Conservation (phyloP, 2,329 filamentous ascomycete species). For the Elsinoe ampelina region DNA sequence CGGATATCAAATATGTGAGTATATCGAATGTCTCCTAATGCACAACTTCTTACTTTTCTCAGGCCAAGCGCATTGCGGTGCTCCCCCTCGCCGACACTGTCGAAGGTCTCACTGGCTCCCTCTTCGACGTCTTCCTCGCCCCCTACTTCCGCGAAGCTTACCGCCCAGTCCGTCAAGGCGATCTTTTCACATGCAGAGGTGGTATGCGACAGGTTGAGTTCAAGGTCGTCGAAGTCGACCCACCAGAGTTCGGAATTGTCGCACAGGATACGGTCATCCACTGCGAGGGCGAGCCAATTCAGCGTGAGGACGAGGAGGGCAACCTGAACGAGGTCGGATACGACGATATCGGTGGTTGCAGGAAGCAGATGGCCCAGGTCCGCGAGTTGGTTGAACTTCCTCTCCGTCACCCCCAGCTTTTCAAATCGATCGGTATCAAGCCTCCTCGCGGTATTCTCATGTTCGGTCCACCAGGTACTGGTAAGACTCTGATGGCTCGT, state of each 20-base stretch:
- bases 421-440: conserved; percentile 99
- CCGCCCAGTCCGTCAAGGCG: conserved; percentile 90
- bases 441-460: conserved; percentile 95
- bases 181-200: conserved; percentile 93
- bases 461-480: conserved; percentile 88
- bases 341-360: conserved; percentile 97
- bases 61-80: conserved; percentile 98
- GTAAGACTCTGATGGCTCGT: conserved; percentile 98
- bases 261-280: conserved; percentile 98
- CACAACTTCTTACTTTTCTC: background rate
- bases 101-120: conserved; percentile 91
- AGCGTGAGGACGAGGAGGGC: conserved; percentile 97
- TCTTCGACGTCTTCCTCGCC: conserved; percentile 98
- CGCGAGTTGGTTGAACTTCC: conserved; percentile 97
- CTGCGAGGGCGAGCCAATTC: conserved; percentile 93
- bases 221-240: conserved; percentile 98
- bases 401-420: conserved; percentile 91
- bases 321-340: conserved; percentile 99
- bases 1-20: conserved; percentile 99
- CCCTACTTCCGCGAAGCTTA: conserved; percentile 99
- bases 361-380: conserved; percentile 99
- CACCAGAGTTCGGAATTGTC: conserved; percentile 96
- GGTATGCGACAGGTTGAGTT: conserved; percentile 99
- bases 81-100: conserved; percentile 97
- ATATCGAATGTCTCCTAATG: background rate